Percentiles rank a stretch among this genome's conserved stretches.
These are phyloP conservation scores for Coemansia sp. DNA, from an alignment of 192 early-diverging fungal species.

Conservation along the genomic window DNA sequence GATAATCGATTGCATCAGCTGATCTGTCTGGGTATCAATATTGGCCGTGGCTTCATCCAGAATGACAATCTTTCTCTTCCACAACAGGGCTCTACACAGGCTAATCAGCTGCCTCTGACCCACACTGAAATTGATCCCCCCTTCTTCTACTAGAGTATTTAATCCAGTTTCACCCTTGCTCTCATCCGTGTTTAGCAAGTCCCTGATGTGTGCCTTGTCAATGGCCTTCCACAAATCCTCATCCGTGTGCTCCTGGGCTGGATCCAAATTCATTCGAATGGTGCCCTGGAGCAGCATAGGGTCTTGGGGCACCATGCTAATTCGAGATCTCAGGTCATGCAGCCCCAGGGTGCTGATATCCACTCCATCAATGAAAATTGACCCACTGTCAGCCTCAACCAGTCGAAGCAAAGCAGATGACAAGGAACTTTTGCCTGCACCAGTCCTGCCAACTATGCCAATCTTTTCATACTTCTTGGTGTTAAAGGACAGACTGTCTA, in stretches of 20 bases:
- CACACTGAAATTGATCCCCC: conserved; percentile 17
- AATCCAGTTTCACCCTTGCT: neutral
- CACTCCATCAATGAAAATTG: conserved; percentile 54
- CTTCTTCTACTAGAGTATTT: conserved; percentile 2
- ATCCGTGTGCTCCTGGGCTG: conserved; percentile 55
- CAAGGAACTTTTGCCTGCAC: conserved; percentile 76
- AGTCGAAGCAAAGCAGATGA: conserved; percentile 57
- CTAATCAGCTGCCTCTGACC: conserved; percentile 59
- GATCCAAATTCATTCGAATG: conserved; percentile 66
- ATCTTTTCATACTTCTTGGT: conserved; percentile 64
- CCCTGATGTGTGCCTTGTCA: conserved; percentile 31
- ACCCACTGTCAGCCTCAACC: conserved; percentile 50
- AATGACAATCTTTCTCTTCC: conserved; percentile 36
- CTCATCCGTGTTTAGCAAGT: neutral
- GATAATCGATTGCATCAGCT: conserved; percentile 59
- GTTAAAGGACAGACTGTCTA: conserved; percentile 48
- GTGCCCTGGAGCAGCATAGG: conserved; percentile 65
- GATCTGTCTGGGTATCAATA: conserved; percentile 58
- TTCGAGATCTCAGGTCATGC: conserved; percentile 45
- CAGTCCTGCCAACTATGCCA: conserved; percentile 83
- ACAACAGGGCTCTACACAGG: conserved; percentile 52
- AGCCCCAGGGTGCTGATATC: conserved; percentile 55
- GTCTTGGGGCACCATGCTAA: conserved; percentile 64
- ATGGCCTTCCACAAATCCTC: conserved; percentile 59
- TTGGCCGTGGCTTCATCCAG: conserved; percentile 57